phyloP scores from a whole-genome alignment of 2,329 filamentous ascomycete species.

The Colletotrichum destructivum region DNA sequence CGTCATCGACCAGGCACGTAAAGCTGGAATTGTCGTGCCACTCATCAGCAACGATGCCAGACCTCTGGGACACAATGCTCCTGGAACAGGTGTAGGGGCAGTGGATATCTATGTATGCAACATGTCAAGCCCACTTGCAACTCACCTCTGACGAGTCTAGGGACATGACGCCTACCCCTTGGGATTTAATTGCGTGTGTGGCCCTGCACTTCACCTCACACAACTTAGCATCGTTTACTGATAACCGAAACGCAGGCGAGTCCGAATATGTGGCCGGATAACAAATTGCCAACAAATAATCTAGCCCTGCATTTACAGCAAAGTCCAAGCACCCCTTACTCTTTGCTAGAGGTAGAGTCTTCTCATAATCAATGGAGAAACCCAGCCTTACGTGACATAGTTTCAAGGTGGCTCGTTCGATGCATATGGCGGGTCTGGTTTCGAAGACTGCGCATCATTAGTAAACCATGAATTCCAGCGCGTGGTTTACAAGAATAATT shows the following conservation, averaged over 20 bases:
- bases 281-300: constrained; percentile 59
- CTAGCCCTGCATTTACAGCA: constrained; percentile 61
- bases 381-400: constrained; percentile 50
- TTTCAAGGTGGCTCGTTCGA: constrained; percentile 82
- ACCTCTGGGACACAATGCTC: constrained; percentile 73
- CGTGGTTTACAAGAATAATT: constrained; percentile 85
- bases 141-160: not conserved
- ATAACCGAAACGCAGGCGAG: constrained; percentile 52
- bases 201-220: no score
- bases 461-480: constrained; percentile 82
- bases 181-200: constrained; percentile 68
- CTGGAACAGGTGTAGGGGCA: constrained; percentile 66
- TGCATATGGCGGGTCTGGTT: constrained; percentile 81
- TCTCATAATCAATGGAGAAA: not conserved
- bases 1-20: constrained; percentile 77
- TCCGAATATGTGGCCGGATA: constrained; percentile 57
- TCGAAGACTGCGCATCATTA: constrained; percentile 75
- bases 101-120: constrained; percentile 58
- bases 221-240: not conserved
- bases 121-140: no score
- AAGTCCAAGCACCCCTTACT: constrained; percentile 73
- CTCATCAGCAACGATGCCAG: constrained; percentile 82
- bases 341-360: constrained; percentile 67
- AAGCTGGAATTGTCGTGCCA: constrained; percentile 81
- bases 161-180: constrained; percentile 74